A percentile compares a stretch with the other conserved stretches of the same genome.
phyloP scores from a whole-genome alignment of 768 basidiomycete genomes.

The Hortiboletus campestris region DNA sequence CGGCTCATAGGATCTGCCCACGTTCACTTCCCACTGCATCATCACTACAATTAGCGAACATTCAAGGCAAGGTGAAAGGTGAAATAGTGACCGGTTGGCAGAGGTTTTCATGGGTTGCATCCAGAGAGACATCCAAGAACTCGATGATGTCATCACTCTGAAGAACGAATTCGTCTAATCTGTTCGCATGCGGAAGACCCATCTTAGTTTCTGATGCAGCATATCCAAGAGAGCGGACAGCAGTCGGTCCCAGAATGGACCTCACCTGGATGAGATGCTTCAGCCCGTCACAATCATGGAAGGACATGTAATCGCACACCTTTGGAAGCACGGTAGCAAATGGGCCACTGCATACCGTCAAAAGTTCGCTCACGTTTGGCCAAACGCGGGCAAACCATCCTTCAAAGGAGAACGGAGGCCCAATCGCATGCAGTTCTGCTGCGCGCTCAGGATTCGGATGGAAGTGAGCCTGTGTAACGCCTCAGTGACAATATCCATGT shows the following conservation, averaged over 20 bases:
- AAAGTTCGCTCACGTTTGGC: constrained; percentile 4
- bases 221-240: constrained; percentile 6
- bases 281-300: not conserved
- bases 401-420: constrained; percentile 4
- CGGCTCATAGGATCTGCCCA: constrained; percentile 18
- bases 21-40: constrained; percentile 16
- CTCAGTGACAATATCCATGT: not conserved
- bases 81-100: constrained; percentile 10
- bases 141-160: constrained; percentile 6
- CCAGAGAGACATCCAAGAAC: constrained; percentile 14
- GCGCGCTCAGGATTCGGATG: constrained; percentile 15
- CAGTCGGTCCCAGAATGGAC: constrained; percentile 10
- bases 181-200: not conserved
- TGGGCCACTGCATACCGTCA: constrained; percentile 7
- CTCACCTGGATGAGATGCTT: constrained; percentile 4
- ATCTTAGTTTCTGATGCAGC: constrained; percentile 8
- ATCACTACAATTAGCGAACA: not conserved
- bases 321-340: constrained; percentile 12
- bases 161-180: constrained; percentile 11
- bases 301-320: not conserved
- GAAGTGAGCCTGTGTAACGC: constrained; percentile 4
- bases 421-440: constrained; percentile 13
- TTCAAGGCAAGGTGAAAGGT: not conserved
- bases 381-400: constrained; percentile 18
- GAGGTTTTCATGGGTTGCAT: constrained; percentile 9